These are phyloP conservation scores for Parastagonospora nodorum DNA, from an alignment of 2,329 filamentous ascomycete species.

Conservation along the genomic window DNA sequence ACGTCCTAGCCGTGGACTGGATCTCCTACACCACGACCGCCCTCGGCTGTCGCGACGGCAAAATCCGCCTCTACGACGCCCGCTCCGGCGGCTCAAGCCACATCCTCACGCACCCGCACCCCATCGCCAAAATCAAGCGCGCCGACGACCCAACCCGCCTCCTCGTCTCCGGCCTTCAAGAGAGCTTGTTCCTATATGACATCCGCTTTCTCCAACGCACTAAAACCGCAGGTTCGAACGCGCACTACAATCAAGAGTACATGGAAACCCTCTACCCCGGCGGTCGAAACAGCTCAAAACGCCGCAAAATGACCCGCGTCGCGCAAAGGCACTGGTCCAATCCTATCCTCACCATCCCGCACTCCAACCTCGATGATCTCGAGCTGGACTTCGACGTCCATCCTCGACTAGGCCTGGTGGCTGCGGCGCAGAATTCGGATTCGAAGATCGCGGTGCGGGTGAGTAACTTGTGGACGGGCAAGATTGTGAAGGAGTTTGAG, in stretches of 20 bases:
- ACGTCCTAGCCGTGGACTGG: constrained; percentile 44
- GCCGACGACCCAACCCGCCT: constrained; percentile 34
- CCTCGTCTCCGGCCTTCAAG: constrained; percentile 32
- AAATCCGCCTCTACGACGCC: constrained; percentile 40
- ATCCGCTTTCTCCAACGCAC: constrained; percentile 25
- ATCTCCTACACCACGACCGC: constrained; percentile 35
- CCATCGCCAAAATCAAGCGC: constrained; percentile 28
- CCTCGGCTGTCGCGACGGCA: constrained; percentile 39
- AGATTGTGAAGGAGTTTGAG: constrained; percentile 26
- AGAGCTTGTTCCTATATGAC: constrained; percentile 39
- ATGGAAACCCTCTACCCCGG: constrained; percentile 15
- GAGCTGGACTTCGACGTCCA: constrained; percentile 39
- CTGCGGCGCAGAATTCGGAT: constrained; percentile 34
- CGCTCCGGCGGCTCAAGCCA: constrained; percentile 30
- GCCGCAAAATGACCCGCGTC: constrained; percentile 12
- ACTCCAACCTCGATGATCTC: constrained; percentile 30
- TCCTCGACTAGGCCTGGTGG: constrained; percentile 36
- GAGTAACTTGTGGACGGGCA: constrained; percentile 41
- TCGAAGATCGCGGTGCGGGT: constrained; percentile 26
- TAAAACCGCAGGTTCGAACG: constrained; percentile 1
- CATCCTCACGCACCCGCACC: constrained; percentile 31
- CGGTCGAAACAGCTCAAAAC: constrained; percentile 12
- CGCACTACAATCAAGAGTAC: constrained; percentile 21
- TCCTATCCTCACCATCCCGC: constrained; percentile 34
- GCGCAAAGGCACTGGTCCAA: constrained; percentile 22